A percentile compares a stretch with the other conserved stretches of the same genome.
Conservation (phyloP, 2,329 filamentous ascomycete species). For the Beauveria bassiana region DNA sequence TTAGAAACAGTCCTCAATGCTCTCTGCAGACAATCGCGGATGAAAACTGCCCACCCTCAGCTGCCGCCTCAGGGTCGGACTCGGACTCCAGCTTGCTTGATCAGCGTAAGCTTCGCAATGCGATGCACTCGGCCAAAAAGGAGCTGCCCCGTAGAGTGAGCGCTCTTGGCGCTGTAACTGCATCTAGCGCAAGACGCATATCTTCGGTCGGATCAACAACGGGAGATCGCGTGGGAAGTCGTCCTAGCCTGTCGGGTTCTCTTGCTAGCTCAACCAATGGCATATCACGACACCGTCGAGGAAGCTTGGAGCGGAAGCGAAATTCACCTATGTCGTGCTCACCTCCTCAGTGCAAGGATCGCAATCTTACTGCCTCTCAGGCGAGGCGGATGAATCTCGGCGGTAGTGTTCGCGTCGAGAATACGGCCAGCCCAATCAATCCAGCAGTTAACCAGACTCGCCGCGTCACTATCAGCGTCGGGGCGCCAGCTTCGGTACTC, state of each 20-base stretch:
- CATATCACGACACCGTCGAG: constrained; percentile 45
- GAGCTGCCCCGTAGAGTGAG: constrained; percentile 35
- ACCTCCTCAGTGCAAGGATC: constrained; percentile 33
- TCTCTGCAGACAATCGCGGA: constrained; percentile 33
- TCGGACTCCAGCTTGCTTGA: constrained; percentile 45
- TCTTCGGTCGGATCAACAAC: constrained; percentile 35
- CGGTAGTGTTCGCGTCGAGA: constrained; percentile 29
- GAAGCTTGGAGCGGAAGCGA: constrained; percentile 41
- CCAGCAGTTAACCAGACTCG: constrained; percentile 20
- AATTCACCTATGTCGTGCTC: constrained; percentile 48
- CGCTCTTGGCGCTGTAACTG: constrained; percentile 26
- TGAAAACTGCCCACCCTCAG: constrained; percentile 45
- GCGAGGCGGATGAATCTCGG: constrained; percentile 51
- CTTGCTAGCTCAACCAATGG: constrained; percentile 46
- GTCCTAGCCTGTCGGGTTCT: constrained; percentile 32
- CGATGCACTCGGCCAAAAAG: constrained; percentile 45
- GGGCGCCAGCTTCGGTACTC: constrained; percentile 19
- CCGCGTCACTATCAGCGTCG: constrained; percentile 31
- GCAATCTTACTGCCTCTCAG: constrained; percentile 44
- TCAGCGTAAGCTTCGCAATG: constrained; percentile 45
- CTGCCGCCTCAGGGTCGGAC: constrained; percentile 30
- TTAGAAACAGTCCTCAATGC: constrained; percentile 25
- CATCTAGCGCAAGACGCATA: constrained; percentile 33
- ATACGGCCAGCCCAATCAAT: constrained; percentile 19
- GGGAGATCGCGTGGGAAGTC: constrained; percentile 19